Evolutionary conservation across 495 filamentous ascomycete genomes (phyloP), one percentile per base, ranked within the genome.

Genomic region (Amniculicola lignicola): DNA sequence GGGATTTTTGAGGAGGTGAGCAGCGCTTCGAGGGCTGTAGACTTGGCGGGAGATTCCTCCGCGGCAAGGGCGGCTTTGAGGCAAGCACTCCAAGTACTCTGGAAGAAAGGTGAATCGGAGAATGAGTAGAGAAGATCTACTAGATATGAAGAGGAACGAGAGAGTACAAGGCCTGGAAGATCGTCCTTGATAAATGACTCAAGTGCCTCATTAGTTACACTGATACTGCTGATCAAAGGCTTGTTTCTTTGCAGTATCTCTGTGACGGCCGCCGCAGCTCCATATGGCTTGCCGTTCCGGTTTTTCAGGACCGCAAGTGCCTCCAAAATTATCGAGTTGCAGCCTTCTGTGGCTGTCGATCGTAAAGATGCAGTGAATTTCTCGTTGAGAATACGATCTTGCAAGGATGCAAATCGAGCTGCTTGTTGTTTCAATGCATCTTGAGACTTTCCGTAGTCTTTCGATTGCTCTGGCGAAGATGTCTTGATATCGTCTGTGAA

Each of bases 231-330:
- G 1, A 71, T 24, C 5, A 57, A 19, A 23, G 43, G 5, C 14
- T 22, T 40, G 51, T 64, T 28, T 57, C 57, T 9, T 66, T 55
- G 25, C 77, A 71, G 49, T 65, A 79, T 7, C 37, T 75, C 70
- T 54, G 80, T 75, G 2, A 93, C 64, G 2, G 82, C 75, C 4
- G 79, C 79, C 16, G 90, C 87, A 12, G 86, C 86, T 12, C 86
- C 88, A 61, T 88, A 95, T 0, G 89, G 87, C 63, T 93, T 93
- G 38, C 88, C 89, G 57, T 90, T 87, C 41, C 87, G 75, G 22
- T 71, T 71, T 35, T 69, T 70, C 14, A 86, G 52, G 2, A 81
- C 66, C 15, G 76, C 60, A 12, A 82, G 51, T 44, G 81, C 79
- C 35, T 70, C 71, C 25, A 71, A 66, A 11, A 86, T 64, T 39